Evolutionary conservation across 73 alveolate species (phyloP).

Genomic region (Paramecium pentaurelia): DNA sequence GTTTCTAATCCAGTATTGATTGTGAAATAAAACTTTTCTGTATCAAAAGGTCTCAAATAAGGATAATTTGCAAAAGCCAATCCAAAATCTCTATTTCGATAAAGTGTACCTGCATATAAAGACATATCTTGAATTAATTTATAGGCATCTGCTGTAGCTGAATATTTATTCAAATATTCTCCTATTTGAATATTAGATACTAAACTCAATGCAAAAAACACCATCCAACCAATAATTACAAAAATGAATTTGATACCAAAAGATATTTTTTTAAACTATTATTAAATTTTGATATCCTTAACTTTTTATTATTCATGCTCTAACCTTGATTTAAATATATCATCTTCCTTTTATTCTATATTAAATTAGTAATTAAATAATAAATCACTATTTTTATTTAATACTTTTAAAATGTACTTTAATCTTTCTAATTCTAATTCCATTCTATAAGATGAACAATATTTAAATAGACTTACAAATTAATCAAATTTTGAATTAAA

Average conservation of each 20-base stretch:
- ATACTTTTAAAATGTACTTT: neutral
- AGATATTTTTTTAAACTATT: neutral
- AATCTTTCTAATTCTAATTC: neutral
- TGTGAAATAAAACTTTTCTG: neutral
- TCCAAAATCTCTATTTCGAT: neutral
- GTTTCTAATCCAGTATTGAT: neutral
- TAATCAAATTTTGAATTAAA: neutral
- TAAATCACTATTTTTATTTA: neutral
- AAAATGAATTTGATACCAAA: neutral
- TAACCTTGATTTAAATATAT: neutral
- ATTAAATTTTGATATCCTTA: neutral
- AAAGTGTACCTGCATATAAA: neutral
- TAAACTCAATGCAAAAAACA: neutral
- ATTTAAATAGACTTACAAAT: neutral
- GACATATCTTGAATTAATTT: constrained; percentile 31
- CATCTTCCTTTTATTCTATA: neutral
- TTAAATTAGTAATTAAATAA: neutral
- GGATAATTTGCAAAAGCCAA: neutral
- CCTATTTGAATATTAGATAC: neutral
- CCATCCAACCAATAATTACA: neutral
- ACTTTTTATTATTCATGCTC: neutral
- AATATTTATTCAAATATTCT: neutral
- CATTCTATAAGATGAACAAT: neutral
- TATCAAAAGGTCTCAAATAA: neutral
- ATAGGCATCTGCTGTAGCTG: constrained; percentile 9